Percentiles rank a stretch among this genome's conserved stretches.
Evolutionary conservation across 345 rosid species (phyloP).

Genomic region (Eutrema yunnanense): DNA sequence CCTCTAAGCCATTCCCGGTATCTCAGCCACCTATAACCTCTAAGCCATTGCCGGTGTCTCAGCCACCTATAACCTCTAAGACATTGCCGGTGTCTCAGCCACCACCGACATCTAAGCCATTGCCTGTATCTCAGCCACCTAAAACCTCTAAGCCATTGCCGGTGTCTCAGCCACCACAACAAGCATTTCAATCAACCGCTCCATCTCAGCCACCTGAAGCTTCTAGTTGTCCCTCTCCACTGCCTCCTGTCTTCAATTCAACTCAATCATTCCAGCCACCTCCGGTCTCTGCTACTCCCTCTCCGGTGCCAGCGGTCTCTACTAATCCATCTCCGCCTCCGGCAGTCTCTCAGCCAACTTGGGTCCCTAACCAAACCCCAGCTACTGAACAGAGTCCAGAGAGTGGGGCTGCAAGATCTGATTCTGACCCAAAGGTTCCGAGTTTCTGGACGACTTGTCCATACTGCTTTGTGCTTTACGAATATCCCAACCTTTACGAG

Average conservation of each 20-base stretch:
- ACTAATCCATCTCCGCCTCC: conserved; percentile 7
- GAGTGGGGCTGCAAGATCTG: background rate
- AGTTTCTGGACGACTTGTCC: conserved; percentile 96
- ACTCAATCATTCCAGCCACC: conserved; percentile 8
- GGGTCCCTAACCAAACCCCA: conserved; percentile 8
- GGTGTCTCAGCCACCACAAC: conserved; percentile 3
- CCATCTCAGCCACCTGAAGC: conserved; percentile 9
- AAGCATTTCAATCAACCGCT: background rate
- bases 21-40: background rate
- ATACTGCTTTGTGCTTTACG: conserved; percentile 66
- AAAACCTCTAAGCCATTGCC: background rate
- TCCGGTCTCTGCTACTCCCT: conserved; percentile 5
- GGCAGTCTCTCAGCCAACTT: conserved; percentile 9
- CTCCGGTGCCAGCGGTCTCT: conserved; percentile 9
- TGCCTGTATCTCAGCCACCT: background rate
- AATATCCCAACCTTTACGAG: conserved; percentile 65
- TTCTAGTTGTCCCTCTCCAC: conserved; percentile 2
- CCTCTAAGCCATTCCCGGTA: background rate
- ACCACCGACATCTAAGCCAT: background rate
- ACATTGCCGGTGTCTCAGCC: background rate
- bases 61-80: background rate
- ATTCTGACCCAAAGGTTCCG: conserved; percentile 25
- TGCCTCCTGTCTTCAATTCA: conserved; percentile 6
- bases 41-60: background rate
- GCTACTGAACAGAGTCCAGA: conserved; percentile 18